Percentiles rank a stretch among this genome's conserved stretches.
These are phyloP conservation scores for Eucalyptus albens DNA, from an alignment of 345 rosid species.

Conservation along the genomic window DNA sequence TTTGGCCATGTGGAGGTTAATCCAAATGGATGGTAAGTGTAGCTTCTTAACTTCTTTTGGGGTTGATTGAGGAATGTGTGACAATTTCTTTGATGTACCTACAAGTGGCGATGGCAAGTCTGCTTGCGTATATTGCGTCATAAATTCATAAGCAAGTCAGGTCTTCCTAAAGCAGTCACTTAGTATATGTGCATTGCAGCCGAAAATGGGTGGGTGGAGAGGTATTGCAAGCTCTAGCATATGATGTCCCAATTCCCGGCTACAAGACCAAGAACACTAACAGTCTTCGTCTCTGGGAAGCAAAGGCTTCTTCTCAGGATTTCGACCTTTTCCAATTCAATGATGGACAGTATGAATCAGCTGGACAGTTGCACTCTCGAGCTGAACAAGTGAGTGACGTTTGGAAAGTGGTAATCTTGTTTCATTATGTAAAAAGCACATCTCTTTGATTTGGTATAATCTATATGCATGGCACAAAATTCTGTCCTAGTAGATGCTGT, in stretches of 20 bases:
- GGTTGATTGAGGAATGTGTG: neutral
- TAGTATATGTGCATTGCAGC: slow-evolving; percentile 24
- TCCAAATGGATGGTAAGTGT: slow-evolving; percentile 82
- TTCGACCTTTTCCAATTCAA: slow-evolving; percentile 80
- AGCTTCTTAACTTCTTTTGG: neutral
- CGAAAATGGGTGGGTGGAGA: slow-evolving; percentile 90
- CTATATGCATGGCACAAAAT: neutral
- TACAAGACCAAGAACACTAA: slow-evolving; percentile 88
- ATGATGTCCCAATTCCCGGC: slow-evolving; percentile 95
- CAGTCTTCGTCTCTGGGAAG: slow-evolving; percentile 99
- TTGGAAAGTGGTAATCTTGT: neutral
- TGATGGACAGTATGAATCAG: slow-evolving; percentile 93
- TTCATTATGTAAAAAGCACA: neutral
- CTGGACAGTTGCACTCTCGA: slow-evolving; percentile 72
- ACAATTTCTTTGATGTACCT: neutral
- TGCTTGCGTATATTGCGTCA: neutral
- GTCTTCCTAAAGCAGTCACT: neutral
- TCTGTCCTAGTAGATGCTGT: neutral
- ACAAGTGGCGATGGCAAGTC: neutral
- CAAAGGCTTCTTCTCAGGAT: slow-evolving; percentile 68
- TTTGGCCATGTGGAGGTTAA: slow-evolving; percentile 66
- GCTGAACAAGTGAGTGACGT: slow-evolving; percentile 55
- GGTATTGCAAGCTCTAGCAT: slow-evolving; percentile 80
- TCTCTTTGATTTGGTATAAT: neutral
- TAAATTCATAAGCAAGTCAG: neutral